phyloP scores from a whole-genome alignment of 1,139 yeast genomes.

The Pichia sp. region DNA sequence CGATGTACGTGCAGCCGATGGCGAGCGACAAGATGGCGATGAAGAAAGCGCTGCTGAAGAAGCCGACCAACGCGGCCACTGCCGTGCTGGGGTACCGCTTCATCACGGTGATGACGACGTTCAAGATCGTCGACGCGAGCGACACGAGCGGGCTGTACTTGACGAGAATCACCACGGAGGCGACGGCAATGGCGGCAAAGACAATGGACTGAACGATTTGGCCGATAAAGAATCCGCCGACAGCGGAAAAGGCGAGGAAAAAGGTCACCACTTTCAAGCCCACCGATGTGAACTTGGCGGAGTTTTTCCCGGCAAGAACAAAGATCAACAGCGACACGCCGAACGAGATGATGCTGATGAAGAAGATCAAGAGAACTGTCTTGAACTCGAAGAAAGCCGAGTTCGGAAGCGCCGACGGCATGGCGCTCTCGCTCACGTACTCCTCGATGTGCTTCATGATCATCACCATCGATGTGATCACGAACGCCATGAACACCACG shows the following conservation, averaged over 20 bases:
- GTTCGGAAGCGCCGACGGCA: constrained; percentile 55
- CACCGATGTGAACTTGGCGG: constrained; percentile 61
- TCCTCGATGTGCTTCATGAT: constrained; percentile 45
- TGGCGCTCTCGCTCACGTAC: constrained; percentile 55
- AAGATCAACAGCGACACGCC: constrained; percentile 57
- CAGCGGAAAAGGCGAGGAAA: constrained; percentile 69
- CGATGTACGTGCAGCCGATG: constrained; percentile 28
- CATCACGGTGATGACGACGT: constrained; percentile 73
- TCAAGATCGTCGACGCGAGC: constrained; percentile 69
- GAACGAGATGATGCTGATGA: constrained; percentile 59
- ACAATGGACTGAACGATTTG: constrained; percentile 80
- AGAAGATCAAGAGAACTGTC: constrained; percentile 56
- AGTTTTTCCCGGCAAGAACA: constrained; percentile 58
- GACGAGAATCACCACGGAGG: constrained; percentile 73
- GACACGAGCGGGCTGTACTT: constrained; percentile 50
- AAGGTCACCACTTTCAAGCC: constrained; percentile 66
- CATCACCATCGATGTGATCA: constrained; percentile 63
- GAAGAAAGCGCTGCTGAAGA: constrained; percentile 31
- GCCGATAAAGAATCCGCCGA: constrained; percentile 56
- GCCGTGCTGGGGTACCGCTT: constrained; percentile 67
- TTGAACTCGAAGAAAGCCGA: constrained; percentile 45
- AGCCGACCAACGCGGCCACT: constrained; percentile 59
- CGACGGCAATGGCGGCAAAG: constrained; percentile 56
- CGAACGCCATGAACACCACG: constrained; percentile 63
- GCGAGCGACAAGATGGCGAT: constrained; percentile 14